Percentiles rank a stretch among this genome's conserved stretches.
Conservation (phyloP, 2,329 filamentous ascomycete species). For the Calonectria ilicicola region DNA sequence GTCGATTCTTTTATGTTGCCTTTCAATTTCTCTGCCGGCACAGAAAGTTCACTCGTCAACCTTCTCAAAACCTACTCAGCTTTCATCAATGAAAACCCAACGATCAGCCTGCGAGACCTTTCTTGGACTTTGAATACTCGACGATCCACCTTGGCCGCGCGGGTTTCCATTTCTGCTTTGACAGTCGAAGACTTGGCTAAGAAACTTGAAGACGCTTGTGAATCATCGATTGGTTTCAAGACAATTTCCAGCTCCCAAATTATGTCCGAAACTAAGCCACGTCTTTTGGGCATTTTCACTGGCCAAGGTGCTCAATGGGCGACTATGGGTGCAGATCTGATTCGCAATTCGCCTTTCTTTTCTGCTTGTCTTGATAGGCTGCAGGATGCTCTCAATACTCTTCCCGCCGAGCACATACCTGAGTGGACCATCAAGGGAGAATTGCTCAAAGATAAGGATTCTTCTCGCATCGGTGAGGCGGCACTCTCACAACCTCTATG, state of each 20-base stretch:
- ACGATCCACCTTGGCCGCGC: background rate
- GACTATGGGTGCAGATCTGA: constrained; percentile 46
- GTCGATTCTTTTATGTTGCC: constrained; percentile 1
- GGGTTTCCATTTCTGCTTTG: background rate
- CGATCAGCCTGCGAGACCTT: background rate
- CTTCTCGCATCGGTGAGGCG: constrained; percentile 30
- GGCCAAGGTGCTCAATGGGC: constrained; percentile 51
- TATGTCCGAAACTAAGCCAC: background rate
- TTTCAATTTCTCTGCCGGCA: constrained; percentile 19
- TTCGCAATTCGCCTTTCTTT: constrained; percentile 13
- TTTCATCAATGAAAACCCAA: background rate
- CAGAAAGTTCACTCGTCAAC: background rate
- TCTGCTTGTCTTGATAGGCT: constrained; percentile 31
- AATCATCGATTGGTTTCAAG: background rate
- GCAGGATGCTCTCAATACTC: constrained; percentile 31
- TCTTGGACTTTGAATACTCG: background rate
- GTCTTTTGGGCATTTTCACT: constrained; percentile 47
- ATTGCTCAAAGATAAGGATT: background rate
- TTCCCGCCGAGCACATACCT: constrained; percentile 37
- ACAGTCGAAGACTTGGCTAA: constrained; percentile 15
- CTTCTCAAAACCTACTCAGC: background rate
- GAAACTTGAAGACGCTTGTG: constrained; percentile 37
- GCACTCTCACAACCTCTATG: constrained; percentile 47
- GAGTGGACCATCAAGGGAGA: constrained; percentile 33
- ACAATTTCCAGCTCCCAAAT: constrained; percentile 11